Evolutionary conservation across 140 eudicot species (phyloP).

Genomic region (Oenanthe javanica): DNA sequence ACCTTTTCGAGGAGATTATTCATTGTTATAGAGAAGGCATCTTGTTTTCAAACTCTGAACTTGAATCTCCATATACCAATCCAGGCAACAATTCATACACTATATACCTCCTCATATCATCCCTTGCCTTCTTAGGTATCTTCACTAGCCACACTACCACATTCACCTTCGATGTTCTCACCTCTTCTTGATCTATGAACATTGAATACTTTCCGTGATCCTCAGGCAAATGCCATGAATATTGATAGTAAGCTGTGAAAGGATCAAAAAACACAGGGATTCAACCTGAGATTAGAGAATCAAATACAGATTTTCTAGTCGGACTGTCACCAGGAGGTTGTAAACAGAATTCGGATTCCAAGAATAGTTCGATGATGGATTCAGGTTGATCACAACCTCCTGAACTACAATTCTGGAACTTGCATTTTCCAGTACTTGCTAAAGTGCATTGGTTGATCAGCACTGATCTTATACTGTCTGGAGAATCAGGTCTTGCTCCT

Average conservation of each 20-base stretch:
- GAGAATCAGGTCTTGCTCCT: conserved; percentile 50
- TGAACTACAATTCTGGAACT: conserved; percentile 46
- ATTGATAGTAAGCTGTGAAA: conserved; percentile 73
- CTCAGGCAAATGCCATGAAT: conserved; percentile 89
- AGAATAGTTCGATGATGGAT: conserved; percentile 44
- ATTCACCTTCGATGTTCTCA: conserved; percentile 42
- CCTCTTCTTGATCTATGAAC: conserved; percentile 61
- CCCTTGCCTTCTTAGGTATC: conserved; percentile 44
- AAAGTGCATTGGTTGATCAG: conserved; percentile 62
- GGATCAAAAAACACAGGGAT: conserved; percentile 91
- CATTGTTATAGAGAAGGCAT: conserved; percentile 68
- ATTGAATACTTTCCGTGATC: conserved; percentile 57
- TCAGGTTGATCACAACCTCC: conserved; percentile 47
- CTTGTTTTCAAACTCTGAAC: conserved; percentile 54
- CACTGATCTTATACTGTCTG: conserved; percentile 52
- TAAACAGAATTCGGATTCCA: conserved; percentile 74
- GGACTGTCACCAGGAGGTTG: conserved; percentile 95
- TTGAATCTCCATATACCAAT: conserved; percentile 65
- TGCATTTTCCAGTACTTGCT: conserved; percentile 30
- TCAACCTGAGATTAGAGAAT: conserved; percentile 69
- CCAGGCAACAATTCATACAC: conserved; percentile 78
- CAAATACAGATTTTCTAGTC: conserved; percentile 78
- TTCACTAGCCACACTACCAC: conserved; percentile 57
- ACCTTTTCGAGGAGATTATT: conserved; percentile 50
- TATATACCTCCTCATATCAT: conserved; percentile 71